Evolutionary conservation across 306 rosid species (phyloP), one percentile per base, ranked within the genome.

Genomic region (Coriaria nepalensis): DNA sequence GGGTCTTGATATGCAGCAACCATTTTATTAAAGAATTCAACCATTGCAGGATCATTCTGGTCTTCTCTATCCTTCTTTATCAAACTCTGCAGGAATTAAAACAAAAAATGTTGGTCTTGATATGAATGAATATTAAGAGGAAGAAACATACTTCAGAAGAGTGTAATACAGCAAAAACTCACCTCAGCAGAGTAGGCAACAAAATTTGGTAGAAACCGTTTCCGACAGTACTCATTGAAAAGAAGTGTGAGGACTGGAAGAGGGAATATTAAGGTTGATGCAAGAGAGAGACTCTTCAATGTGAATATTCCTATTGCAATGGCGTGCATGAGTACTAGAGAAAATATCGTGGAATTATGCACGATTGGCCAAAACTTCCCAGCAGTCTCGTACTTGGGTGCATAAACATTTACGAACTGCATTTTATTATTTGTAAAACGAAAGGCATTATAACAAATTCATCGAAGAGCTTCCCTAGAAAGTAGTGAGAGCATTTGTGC

Each of bases 281-380:
- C 57, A 8, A 54, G 34, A 43, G 87, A 38, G 56, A 77, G 73
- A 46, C 62, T 73, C 73, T 90, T 90, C 63, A 73, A 45, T 12
- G 98, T 70, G 65, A 90, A 90, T 51, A 85, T 72, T 81, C 98
- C 98, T 64, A 73, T 74, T 5, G 98, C 98, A 67, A 90, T 85
- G 43, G 77, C 71, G 41, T 85, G 98, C 98, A 81, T 85, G 70
- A 90, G 95, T 20, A 85, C 72, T 44, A 90, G 79, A 56, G 94
- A 85, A 63, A 90, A 82, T 65, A 90, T 81, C 74, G 63, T 76
- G 14, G 92, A 77, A 49, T 74, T 71, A 73, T 90, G 98, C 50
- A 74, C 90, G 8, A 66, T 66, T 8, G 98, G 98, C 98, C 98
- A 90, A 55, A 73, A 85, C 65, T 73, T 77, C 69, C 98, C 98